Evolutionary conservation across 345 rosid species (phyloP).

Genomic region (Carallia pectinifolia): DNA sequence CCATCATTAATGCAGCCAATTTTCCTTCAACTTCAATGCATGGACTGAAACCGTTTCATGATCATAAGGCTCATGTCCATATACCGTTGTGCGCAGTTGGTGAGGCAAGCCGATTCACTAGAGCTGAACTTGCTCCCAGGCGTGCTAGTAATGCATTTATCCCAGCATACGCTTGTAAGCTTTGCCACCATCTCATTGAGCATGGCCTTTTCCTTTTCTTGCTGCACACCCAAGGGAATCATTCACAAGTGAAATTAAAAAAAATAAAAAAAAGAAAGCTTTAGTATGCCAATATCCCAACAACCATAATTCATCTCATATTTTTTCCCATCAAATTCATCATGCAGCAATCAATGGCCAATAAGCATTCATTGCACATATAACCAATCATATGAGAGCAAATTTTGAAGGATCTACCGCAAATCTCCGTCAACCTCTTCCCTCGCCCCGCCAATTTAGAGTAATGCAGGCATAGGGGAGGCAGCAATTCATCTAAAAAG

Average conservation of each 20-base stretch:
- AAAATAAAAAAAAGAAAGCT: background rate
- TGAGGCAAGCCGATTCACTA: constrained; percentile 69
- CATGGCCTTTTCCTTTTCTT: constrained; percentile 88
- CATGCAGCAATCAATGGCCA: too few species aligned
- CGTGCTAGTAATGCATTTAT: constrained; percentile 75
- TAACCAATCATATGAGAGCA: too few species aligned
- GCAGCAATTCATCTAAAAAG: too few species aligned
- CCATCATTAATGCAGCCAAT: constrained; percentile 4
- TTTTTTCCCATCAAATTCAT: too few species aligned
- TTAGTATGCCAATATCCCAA: background rate
- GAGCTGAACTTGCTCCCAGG: constrained; percentile 98
- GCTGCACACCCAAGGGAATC: constrained; percentile 38
- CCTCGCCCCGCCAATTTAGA: too few species aligned
- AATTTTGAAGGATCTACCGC: too few species aligned
- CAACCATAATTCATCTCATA: background rate
- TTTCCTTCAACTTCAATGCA: constrained; percentile 37
- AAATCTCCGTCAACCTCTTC: too few species aligned
- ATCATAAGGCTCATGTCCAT: constrained; percentile 73
- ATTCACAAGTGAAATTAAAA: constrained; percentile 2
- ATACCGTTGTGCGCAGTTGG: constrained; percentile 76
- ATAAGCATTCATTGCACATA: too few species aligned
- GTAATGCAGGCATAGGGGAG: too few species aligned
- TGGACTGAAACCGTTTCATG: constrained; percentile 77
- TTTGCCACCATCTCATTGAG: constrained; percentile 74
- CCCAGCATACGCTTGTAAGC: constrained; percentile 89